phyloP scores from a whole-genome alignment of 2,329 filamentous ascomycete species.

The Xylaria sp. region DNA sequence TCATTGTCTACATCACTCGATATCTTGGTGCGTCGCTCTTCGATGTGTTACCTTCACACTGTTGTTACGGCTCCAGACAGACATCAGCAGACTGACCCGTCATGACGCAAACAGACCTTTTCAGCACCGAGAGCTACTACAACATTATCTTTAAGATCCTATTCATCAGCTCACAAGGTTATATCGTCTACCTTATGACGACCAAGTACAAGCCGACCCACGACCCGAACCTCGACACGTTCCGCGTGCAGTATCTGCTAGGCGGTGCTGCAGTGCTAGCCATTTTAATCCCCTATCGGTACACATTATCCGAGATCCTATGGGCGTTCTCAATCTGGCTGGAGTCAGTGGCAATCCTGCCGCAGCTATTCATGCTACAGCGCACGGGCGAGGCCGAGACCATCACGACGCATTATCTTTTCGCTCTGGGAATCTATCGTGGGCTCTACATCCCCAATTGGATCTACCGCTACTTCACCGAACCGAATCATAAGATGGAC shows the following conservation, averaged over 20 bases:
- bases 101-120: slow-evolving; percentile 71
- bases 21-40: slow-evolving; percentile 75
- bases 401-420: slow-evolving; percentile 98
- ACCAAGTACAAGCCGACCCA: slow-evolving; percentile 97
- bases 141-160: slow-evolving; percentile 96
- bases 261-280: slow-evolving; percentile 82
- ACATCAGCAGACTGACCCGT: slow-evolving; percentile 12
- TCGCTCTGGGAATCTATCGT: slow-evolving; percentile 90
- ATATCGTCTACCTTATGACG: slow-evolving; percentile 98
- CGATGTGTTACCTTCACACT: not conserved
- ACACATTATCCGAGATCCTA: slow-evolving; percentile 84
- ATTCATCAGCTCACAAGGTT: slow-evolving; percentile 89
- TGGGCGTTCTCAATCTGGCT: slow-evolving; percentile 99
- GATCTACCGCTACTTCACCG: slow-evolving; percentile 89
- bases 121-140: slow-evolving; percentile 86
- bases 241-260: slow-evolving; percentile 94
- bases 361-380: slow-evolving; percentile 98
- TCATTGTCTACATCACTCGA: slow-evolving; percentile 91
- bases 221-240: slow-evolving; percentile 96
- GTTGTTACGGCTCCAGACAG: not conserved
- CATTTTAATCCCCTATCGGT: slow-evolving; percentile 85
- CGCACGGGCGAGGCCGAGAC: slow-evolving; percentile 97
- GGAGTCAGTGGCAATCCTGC: slow-evolving; percentile 94
- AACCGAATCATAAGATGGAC: slow-evolving; percentile 78
- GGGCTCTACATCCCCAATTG: slow-evolving; percentile 99